These are phyloP conservation scores for Parietaria judaica DNA, from an alignment of 306 rosid species.

Conservation along the genomic window DNA sequence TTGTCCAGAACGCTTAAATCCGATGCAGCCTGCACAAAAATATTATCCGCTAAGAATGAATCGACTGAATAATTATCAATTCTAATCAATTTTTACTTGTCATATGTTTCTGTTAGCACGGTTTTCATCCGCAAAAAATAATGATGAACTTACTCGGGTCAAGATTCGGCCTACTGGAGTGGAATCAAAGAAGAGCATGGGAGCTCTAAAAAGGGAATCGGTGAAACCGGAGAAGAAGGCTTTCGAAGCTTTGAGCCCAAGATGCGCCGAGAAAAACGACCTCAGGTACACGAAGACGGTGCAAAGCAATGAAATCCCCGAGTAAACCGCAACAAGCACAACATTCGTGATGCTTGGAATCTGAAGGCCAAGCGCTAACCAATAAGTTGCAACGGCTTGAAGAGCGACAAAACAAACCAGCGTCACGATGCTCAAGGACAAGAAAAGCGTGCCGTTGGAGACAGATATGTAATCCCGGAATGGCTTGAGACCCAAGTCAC, in stretches of 20 bases:
- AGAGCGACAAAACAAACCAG: slow-evolving; percentile 32
- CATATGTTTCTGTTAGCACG: neutral
- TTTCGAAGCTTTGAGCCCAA: slow-evolving; percentile 70
- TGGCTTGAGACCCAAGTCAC: slow-evolving; percentile 68
- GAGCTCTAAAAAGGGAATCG: slow-evolving; percentile 61
- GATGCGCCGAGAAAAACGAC: slow-evolving; percentile 27
- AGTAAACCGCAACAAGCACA: slow-evolving; percentile 45
- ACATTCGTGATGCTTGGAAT: slow-evolving; percentile 34
- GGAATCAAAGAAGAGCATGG: slow-evolving; percentile 81
- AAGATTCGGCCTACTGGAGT: slow-evolving; percentile 74
- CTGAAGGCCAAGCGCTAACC: slow-evolving; percentile 66
- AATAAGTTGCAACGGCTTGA: slow-evolving; percentile 47
- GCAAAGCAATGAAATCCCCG: slow-evolving; percentile 41
- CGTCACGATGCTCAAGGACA: slow-evolving; percentile 21
- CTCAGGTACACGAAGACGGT: slow-evolving; percentile 34
- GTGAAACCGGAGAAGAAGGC: slow-evolving; percentile 56
- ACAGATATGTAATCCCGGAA: slow-evolving; percentile 48
- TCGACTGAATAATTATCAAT: neutral
- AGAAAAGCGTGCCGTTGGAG: slow-evolving; percentile 30
- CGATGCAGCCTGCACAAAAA: slow-evolving; percentile 58
- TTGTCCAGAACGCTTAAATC: slow-evolving; percentile 75
- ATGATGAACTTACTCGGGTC: slow-evolving; percentile 48
- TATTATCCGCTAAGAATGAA: slow-evolving; percentile 3
- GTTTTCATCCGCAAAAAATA: neutral
- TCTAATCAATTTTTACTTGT: neutral